These are phyloP conservation scores for Sanghuangporus baumii DNA, from an alignment of 1,284 basidiomycete species.

Conservation along the genomic window DNA sequence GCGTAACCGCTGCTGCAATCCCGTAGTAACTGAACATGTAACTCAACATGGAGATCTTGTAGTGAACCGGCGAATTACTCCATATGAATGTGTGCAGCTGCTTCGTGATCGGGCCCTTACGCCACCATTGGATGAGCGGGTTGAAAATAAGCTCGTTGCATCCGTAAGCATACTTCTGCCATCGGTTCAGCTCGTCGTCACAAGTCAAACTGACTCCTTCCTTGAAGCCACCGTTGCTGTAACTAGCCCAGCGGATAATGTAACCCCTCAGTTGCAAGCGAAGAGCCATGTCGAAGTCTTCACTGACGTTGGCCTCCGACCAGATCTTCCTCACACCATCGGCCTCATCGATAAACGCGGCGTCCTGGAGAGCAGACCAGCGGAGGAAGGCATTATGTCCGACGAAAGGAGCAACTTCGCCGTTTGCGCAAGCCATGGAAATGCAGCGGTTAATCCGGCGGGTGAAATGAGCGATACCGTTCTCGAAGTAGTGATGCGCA, in stretches of 20 bases:
- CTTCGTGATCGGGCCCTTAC: conserved; percentile 68
- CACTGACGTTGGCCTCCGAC: conserved; percentile 80
- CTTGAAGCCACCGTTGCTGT: conserved; percentile 75
- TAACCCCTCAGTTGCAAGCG: conserved; percentile 64
- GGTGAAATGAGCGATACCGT: conserved; percentile 81
- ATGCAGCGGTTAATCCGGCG: conserved; percentile 74
- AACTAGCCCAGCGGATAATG: conserved; percentile 79
- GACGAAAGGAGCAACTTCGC: conserved; percentile 81
- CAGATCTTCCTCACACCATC: conserved; percentile 71
- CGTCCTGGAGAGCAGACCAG: conserved; percentile 81
- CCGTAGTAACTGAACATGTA: conserved; percentile 91
- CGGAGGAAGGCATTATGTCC: conserved; percentile 87
- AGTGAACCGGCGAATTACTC: conserved; percentile 72
- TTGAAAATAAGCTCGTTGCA: conserved; percentile 76
- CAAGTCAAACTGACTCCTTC: conserved; percentile 83
- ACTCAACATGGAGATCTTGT: conserved; percentile 74
- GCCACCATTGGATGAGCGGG: conserved; percentile 68
- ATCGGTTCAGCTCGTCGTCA: conserved; percentile 77
- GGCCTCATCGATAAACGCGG: conserved; percentile 60
- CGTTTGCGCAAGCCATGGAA: conserved; percentile 70
- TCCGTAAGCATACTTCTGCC: conserved; percentile 85
- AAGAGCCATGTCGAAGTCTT: conserved; percentile 76
- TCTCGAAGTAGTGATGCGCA: conserved; percentile 81
- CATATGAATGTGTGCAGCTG: conserved; percentile 76
- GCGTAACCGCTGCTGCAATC: conserved; percentile 59